Base-by-base conservation (phyloP, 192 early-diverging fungal genomes). In the Thamnidium elegans region DNA sequence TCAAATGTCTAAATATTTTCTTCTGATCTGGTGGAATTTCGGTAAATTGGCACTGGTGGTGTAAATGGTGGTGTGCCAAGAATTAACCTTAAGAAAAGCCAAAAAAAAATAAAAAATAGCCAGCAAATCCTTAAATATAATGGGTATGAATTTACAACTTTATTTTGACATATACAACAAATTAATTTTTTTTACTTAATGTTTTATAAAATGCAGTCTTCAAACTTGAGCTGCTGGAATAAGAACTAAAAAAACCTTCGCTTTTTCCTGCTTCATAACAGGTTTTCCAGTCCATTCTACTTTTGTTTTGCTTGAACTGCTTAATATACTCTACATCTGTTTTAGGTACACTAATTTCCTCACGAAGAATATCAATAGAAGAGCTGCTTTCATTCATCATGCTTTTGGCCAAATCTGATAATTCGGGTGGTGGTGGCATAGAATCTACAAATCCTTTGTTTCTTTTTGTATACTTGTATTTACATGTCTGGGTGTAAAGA, bases 381-480 rank as follows among this genome's bases (percentile, higher is more conserved):
- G 44, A 45, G 44, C 44, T 45, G 44, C 8, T 45, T 15, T 45
- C 44, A 13, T 45, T 13, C 44, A 45, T 45, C 44, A 45, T 45
- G 44, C 44, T 45, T 45, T 45, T 45, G 10, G 26, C 26, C 26
- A 26, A 26, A 45, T 45, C 44, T 45, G 44, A 45, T 45, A 45
- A 45, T 45, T 45, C 44, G 44, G 44, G 44, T 45, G 44, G 44
- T 45, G 44, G 44, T 45, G 44, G 14, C 44, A 45, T 45, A 45
- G 44, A 45, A 1, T 45, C 44, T 45, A 45, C 4, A 45, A 45
- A 45, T 45, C 1, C 44, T 45, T 45, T 45, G 44, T 45, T 45
- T 45, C 44, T 45, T 45, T 45, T 45, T 45, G 44, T 45, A 45
- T 15, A 45, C 44, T 45, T 45, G 44, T 45, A 45, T 45, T 45